phyloP scores from a whole-genome alignment of 495 filamentous ascomycete genomes.

The Aspergillus saccharolyticus region DNA sequence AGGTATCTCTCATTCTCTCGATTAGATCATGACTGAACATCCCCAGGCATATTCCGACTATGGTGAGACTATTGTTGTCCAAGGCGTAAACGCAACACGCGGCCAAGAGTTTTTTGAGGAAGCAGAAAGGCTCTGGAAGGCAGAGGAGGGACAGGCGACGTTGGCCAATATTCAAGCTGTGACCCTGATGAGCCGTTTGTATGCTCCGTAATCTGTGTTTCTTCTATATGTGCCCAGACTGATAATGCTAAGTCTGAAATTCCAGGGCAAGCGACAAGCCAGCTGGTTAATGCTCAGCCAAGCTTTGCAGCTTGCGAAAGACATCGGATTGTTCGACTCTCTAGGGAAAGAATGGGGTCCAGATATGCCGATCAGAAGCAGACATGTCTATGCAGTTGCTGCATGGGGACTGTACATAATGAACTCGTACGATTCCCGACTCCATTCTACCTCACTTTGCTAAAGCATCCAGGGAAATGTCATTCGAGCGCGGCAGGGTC shows the following conservation, averaged over 20 bases:
- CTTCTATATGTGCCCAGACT: slow-evolving; percentile 3
- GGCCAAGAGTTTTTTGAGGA: slow-evolving; percentile 31
- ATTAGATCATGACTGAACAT: slow-evolving; percentile 6
- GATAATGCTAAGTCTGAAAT: slow-evolving; percentile 26
- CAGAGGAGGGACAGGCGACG: slow-evolving; percentile 28
- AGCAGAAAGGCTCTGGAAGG: slow-evolving; percentile 32
- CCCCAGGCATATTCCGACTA: slow-evolving; percentile 43
- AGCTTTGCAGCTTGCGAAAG: slow-evolving; percentile 31
- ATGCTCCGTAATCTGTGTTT: slow-evolving; percentile 12
- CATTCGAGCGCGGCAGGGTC: slow-evolving; percentile 25
- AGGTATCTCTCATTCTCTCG: background rate
- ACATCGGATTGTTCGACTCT: slow-evolving; percentile 26
- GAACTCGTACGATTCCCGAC: slow-evolving; percentile 21
- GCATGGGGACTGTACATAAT: slow-evolving; percentile 35
- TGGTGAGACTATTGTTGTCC: slow-evolving; percentile 37
- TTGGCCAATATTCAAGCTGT: slow-evolving; percentile 37
- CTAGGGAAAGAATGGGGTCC: slow-evolving; percentile 11
- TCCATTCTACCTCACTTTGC: slow-evolving; percentile 7
- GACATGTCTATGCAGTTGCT: slow-evolving; percentile 24
- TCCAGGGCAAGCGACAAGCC: slow-evolving; percentile 26
- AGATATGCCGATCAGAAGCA: slow-evolving; percentile 15
- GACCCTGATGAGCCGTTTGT: slow-evolving; percentile 34
- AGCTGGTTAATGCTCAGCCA: slow-evolving; percentile 36
- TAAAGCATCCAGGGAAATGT: slow-evolving; percentile 26
- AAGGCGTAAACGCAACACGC: slow-evolving; percentile 24